Percentiles rank a stretch among this genome's conserved stretches.
phyloP scores from a whole-genome alignment of 2,329 filamentous ascomycete species.

The Byssochlamys sp. region DNA sequence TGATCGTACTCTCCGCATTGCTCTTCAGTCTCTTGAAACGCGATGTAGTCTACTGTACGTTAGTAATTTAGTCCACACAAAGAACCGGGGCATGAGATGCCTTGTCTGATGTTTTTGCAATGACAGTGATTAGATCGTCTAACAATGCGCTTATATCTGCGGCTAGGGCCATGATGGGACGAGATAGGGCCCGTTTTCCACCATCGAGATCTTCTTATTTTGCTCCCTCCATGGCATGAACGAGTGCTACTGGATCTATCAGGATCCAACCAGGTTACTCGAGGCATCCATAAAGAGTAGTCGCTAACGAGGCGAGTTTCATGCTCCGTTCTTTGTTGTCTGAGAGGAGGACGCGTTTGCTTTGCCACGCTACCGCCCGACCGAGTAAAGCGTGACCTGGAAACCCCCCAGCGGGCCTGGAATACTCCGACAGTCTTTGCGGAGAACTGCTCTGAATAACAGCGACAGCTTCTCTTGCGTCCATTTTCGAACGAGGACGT shows the following conservation, averaged over 20 bases:
- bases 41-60: conserved; percentile 17
- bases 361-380: background rate
- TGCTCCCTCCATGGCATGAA: background rate
- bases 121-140: conserved; percentile 59
- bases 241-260: background rate
- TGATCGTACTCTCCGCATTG: conserved; percentile 25
- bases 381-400: background rate
- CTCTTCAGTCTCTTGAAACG: conserved; percentile 21
- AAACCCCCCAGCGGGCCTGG: background rate
- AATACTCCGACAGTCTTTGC: conserved; percentile 2
- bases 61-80: background rate
- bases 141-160: conserved; percentile 55
- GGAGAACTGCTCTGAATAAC: background rate
- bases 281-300: background rate
- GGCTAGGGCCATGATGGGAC: conserved; percentile 56
- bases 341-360: background rate
- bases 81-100: conserved; percentile 27
- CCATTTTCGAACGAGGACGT: background rate
- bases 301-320: background rate
- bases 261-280: background rate
- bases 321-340: background rate
- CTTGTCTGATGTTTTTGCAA: conserved; percentile 48
- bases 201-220: background rate
- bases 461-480: background rate
- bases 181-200: background rate